Percentiles rank a stretch among this genome's conserved stretches.
These are phyloP conservation scores for Diaporthe longicolla DNA, from an alignment of 2,329 filamentous ascomycete genomes.

Conservation along the genomic window DNA sequence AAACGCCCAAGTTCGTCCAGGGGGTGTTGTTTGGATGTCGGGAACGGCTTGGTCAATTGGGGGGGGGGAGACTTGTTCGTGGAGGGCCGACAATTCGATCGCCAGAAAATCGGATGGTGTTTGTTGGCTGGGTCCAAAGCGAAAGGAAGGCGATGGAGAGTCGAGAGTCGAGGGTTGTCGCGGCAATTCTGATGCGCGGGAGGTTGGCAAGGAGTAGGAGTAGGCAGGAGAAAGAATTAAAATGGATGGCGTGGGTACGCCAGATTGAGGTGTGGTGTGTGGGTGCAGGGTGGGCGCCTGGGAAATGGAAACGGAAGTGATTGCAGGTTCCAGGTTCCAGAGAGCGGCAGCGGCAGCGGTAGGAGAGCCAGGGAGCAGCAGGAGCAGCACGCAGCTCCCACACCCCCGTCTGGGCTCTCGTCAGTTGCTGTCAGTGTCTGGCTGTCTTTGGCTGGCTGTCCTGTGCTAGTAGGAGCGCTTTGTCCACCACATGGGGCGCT, in stretches of 20 bases:
- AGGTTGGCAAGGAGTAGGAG: constrained; percentile 38
- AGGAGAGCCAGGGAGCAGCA: constrained; percentile 8
- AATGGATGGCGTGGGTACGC: constrained; percentile 39
- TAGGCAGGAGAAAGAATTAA: constrained; percentile 40
- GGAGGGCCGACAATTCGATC: constrained; percentile 13
- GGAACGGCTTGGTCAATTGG: constrained; percentile 20
- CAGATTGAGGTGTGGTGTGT: constrained; percentile 37
- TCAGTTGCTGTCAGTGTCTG: not conserved
- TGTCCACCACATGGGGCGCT: constrained; percentile 36
- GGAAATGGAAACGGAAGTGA: constrained; percentile 40
- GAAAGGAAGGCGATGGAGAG: constrained; percentile 29
- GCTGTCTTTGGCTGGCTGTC: constrained; percentile 11
- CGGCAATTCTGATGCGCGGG: constrained; percentile 35
- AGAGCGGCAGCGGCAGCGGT: constrained; percentile 2
- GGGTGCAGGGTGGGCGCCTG: constrained; percentile 34
- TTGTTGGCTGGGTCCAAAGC: constrained; percentile 8
- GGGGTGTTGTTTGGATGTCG: constrained; percentile 1
- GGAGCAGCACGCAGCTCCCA: too few relatives aligned
- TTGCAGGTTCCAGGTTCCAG: constrained; percentile 38
- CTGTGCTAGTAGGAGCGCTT: constrained; percentile 22
- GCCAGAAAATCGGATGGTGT: constrained; percentile 24
- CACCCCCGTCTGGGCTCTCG: not conserved
- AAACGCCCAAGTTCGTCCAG: constrained; percentile 27
- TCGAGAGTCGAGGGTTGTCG: constrained; percentile 37
- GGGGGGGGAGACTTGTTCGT: constrained; percentile 5